Conservation (phyloP, 805 yeast species). For the Zygotorulaspora danielsina region DNA sequence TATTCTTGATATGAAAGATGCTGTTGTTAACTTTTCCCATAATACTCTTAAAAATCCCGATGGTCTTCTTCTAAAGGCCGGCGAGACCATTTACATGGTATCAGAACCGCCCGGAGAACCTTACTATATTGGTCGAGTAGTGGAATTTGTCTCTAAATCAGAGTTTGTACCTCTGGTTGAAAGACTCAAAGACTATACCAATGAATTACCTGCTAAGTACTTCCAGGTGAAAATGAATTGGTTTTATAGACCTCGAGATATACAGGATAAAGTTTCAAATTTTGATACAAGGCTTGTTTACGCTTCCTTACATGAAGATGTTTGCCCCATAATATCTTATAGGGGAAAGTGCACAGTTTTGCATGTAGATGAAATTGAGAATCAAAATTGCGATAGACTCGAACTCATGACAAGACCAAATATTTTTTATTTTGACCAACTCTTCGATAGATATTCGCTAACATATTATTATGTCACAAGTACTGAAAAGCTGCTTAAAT, state of each 20-base stretch:
- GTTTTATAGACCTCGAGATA: constrained; percentile 87
- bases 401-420: constrained; percentile 56
- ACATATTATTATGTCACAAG: constrained; percentile 75
- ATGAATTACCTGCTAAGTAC: constrained; percentile 45
- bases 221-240: constrained; percentile 74
- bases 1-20: constrained; percentile 39
- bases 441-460: constrained; percentile 82
- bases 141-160: constrained; percentile 54
- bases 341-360: constrained; percentile 72
- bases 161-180: constrained; percentile 20
- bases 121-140: constrained; percentile 77
- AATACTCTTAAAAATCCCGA: constrained; percentile 25
- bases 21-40: constrained; percentile 32
- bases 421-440: constrained; percentile 76
- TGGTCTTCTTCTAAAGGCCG: constrained; percentile 24
- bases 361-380: constrained; percentile 62
- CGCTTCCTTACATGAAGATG: constrained; percentile 82
- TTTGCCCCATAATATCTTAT: constrained; percentile 68
- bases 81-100: constrained; percentile 73
- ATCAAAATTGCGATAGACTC: constrained; percentile 39
- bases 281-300: constrained; percentile 69
- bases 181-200: constrained; percentile 11
- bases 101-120: constrained; percentile 96
- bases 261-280: constrained; percentile 49
- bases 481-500: constrained; percentile 53